These are phyloP conservation scores for Didymella pomorum DNA, from an alignment of 2,329 filamentous ascomycete species.

Conservation along the genomic window DNA sequence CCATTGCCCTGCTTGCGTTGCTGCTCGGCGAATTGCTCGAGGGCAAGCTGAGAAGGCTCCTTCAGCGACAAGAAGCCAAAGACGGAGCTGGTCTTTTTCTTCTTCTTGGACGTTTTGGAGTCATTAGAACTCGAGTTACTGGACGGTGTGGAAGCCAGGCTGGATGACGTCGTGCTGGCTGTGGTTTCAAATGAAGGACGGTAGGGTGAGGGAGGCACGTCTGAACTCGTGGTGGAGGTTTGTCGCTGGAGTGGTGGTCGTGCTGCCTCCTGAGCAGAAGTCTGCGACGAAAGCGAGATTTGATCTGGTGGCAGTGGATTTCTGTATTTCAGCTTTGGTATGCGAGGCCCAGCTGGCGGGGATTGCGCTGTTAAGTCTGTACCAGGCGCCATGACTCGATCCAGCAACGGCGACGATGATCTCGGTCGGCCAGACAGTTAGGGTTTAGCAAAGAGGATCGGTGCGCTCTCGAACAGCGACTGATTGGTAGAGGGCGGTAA, in stretches of 20 bases:
- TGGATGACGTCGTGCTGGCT: constrained; percentile 39
- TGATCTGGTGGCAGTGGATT: constrained; percentile 40
- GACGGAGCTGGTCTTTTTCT: constrained; percentile 48
- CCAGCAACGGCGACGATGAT: constrained; percentile 37
- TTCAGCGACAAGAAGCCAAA: constrained; percentile 58
- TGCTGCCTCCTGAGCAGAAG: constrained; percentile 14
- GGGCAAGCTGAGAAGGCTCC: constrained; percentile 58
- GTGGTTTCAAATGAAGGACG: constrained; percentile 30
- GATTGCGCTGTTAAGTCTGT: constrained; percentile 39
- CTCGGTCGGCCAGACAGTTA: constrained; percentile 31
- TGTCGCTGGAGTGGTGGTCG: constrained; percentile 17
- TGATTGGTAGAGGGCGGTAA: constrained; percentile 33
- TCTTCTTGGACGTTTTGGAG: constrained; percentile 43
- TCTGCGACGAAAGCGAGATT: constrained; percentile 21
- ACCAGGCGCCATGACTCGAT: constrained; percentile 37
- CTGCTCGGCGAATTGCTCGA: constrained; percentile 56
- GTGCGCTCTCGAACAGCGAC: constrained; percentile 20
- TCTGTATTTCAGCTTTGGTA: constrained; percentile 48
- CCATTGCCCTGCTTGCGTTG: constrained; percentile 51
- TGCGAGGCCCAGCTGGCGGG: constrained; percentile 35
- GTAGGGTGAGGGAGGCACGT: constrained; percentile 12
- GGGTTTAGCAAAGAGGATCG: constrained; percentile 29
- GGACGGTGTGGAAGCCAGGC: constrained; percentile 43
- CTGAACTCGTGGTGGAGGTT: constrained; percentile 15
- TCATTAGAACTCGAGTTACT: constrained; percentile 39